Conservation (phyloP, 23 red algal species). For the Gracilaria domingensis region DNA sequence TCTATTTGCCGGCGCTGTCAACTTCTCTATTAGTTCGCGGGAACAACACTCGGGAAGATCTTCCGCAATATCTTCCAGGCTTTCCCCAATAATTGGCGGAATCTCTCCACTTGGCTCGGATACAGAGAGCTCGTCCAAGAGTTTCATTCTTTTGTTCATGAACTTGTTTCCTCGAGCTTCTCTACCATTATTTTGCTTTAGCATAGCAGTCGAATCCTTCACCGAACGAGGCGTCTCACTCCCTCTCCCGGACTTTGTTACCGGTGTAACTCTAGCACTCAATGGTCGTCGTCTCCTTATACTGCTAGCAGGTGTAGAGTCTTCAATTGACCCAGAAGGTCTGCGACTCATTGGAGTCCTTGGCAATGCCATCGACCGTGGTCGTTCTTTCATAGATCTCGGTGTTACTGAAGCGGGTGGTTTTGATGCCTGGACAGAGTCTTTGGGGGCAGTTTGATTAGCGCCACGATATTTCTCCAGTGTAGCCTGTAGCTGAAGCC, state of each 20-base stretch:
- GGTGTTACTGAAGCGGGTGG: conserved; percentile 28
- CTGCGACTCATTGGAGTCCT: conserved; percentile 49
- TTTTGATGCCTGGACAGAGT: conserved; percentile 16
- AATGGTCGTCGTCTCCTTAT: conserved; percentile 26
- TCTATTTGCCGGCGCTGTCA: conserved; percentile 73
- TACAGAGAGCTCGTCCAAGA: conserved; percentile 39
- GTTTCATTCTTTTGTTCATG: conserved; percentile 47
- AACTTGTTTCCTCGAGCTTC: conserved; percentile 44
- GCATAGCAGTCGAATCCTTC: neutral
- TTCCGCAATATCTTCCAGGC: conserved; percentile 50
- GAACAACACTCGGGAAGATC: conserved; percentile 70
- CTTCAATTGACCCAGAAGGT: conserved; percentile 17
- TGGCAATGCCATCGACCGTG: conserved; percentile 52
- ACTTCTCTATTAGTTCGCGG: conserved; percentile 43
- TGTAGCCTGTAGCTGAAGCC: conserved; percentile 48
- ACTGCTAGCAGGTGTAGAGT: conserved; percentile 20
- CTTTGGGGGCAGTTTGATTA: neutral
- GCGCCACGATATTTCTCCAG: conserved; percentile 56
- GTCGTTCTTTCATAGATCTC: conserved; percentile 44
- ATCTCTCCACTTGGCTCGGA: conserved; percentile 47
- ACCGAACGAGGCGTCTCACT: neutral
- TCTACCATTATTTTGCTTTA: conserved; percentile 46
- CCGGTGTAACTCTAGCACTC: conserved; percentile 54
- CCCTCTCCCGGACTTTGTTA: neutral
- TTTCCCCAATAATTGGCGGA: conserved; percentile 53